phyloP scores from a whole-genome alignment of 768 basidiomycete species.

The Butyriboletus loyo region DNA sequence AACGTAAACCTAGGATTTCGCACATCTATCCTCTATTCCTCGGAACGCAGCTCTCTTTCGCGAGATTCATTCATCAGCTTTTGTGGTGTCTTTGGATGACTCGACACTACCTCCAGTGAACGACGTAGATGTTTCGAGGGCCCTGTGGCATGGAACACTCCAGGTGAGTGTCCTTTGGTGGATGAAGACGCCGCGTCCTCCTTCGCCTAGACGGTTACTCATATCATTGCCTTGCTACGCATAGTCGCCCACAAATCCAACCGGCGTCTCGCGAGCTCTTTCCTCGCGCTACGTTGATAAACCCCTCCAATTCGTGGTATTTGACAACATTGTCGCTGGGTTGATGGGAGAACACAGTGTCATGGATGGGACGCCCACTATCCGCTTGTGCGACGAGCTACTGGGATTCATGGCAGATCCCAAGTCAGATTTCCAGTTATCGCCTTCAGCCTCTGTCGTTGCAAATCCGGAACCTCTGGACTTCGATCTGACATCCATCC shows the following conservation, averaged over 20 bases:
- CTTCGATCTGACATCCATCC: constrained; percentile 53
- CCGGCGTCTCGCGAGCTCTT: constrained; percentile 42
- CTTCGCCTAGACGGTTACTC: neutral
- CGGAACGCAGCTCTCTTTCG: constrained; percentile 64
- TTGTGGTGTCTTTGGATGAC: constrained; percentile 78
- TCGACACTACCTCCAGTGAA: constrained; percentile 42
- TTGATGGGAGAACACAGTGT: constrained; percentile 92
- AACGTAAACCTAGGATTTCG: constrained; percentile 51
- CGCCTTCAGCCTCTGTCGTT: constrained; percentile 15
- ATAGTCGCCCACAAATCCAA: constrained; percentile 25
- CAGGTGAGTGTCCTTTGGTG: constrained; percentile 38
- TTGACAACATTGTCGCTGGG: constrained; percentile 76
- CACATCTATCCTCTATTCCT: constrained; percentile 52
- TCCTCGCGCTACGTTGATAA: constrained; percentile 88
- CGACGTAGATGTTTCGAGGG: constrained; percentile 60
- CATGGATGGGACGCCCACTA: constrained; percentile 87
- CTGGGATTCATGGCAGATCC: constrained; percentile 57
- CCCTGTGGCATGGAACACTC: constrained; percentile 79
- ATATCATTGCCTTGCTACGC: neutral
- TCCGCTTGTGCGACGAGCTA: constrained; percentile 67
- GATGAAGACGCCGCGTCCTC: neutral
- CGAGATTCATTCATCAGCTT: constrained; percentile 81
- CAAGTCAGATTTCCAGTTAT: constrained; percentile 59
- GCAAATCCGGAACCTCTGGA: constrained; percentile 52
- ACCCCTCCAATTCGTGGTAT: constrained; percentile 82